These are phyloP conservation scores for Neonothopanus nambi DNA, from an alignment of 1,284 basidiomycete species.

Conservation along the genomic window DNA sequence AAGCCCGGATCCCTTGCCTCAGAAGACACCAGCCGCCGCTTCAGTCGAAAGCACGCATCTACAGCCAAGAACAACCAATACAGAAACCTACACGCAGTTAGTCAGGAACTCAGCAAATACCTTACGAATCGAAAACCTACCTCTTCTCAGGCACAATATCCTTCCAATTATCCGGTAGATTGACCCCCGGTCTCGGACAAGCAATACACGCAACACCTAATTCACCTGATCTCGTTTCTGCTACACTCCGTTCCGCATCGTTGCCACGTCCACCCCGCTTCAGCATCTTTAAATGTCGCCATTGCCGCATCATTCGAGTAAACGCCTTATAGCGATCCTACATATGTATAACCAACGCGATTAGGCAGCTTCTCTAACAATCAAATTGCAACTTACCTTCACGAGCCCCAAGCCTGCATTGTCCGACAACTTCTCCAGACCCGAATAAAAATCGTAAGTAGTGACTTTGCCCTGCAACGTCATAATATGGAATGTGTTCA, in stretches of 20 bases:
- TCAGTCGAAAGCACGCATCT: no score
- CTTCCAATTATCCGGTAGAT: constrained; percentile 16
- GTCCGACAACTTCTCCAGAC: constrained; percentile 12
- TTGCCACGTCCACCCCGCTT: no score
- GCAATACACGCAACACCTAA: no score
- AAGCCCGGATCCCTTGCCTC: no score
- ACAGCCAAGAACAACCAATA: no score
- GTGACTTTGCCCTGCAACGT: no score
- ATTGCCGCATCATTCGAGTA: constrained; percentile 1
- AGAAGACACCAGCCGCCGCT: constrained; percentile 10
- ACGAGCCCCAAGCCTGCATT: background rate
- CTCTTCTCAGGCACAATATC: background rate
- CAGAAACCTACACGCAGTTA: constrained; percentile 16
- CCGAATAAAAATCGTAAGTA: constrained; percentile 22
- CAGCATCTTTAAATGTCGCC: no score
- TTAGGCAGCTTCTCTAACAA: background rate
- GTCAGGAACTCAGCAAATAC: background rate
- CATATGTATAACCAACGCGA: background rate
- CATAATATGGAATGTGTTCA: constrained; percentile 19
- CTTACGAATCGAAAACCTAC: constrained; percentile 2
- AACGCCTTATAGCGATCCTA: no score
- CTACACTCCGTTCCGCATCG: no score
- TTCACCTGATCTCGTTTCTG: no score
- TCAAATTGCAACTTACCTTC: background rate
- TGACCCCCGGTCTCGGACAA: constrained; percentile 17